A percentile compares a stretch with the other conserved stretches of the same genome.
These are phyloP conservation scores for Coemansia sp. DNA, from an alignment of 192 early-diverging fungal genomes.

Conservation along the genomic window DNA sequence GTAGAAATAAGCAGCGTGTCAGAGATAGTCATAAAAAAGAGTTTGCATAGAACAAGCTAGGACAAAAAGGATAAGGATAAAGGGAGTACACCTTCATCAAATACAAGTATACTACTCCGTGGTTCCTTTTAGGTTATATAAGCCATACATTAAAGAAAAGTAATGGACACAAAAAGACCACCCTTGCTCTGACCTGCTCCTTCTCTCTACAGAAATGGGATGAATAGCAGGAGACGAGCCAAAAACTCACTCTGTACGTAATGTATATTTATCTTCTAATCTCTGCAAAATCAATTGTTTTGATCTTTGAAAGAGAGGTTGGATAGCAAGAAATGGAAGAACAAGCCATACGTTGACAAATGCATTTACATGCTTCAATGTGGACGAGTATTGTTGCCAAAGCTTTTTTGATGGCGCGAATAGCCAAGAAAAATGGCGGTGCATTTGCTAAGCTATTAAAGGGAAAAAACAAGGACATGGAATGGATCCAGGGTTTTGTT, in stretches of 20 bases:
- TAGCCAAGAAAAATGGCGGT: too few species aligned
- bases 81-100: background rate
- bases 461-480: too few species aligned
- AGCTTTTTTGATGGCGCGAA: too few species aligned
- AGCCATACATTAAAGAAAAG: slow-evolving; percentile 4
- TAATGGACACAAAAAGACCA: background rate
- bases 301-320: background rate
- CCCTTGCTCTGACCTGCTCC: background rate
- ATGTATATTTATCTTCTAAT: background rate
- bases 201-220: background rate
- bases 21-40: background rate
- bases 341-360: slow-evolving; percentile 2
- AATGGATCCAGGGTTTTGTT: too few species aligned
- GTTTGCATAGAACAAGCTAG: background rate
- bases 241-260: background rate
- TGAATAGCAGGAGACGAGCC: background rate
- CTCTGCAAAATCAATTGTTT: background rate
- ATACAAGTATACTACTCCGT: background rate
- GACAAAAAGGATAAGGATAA: background rate
- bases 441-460: too few species aligned
- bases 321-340: background rate
- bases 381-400: background rate
- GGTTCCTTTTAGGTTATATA: slow-evolving; percentile 4
- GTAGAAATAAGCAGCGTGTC: background rate
- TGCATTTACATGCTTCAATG: background rate